Evolutionary conservation across 177 flowering plant species (phyloP), one percentile per base, ranked within the genome.

Genomic region (Tripterygium wilfordii): DNA sequence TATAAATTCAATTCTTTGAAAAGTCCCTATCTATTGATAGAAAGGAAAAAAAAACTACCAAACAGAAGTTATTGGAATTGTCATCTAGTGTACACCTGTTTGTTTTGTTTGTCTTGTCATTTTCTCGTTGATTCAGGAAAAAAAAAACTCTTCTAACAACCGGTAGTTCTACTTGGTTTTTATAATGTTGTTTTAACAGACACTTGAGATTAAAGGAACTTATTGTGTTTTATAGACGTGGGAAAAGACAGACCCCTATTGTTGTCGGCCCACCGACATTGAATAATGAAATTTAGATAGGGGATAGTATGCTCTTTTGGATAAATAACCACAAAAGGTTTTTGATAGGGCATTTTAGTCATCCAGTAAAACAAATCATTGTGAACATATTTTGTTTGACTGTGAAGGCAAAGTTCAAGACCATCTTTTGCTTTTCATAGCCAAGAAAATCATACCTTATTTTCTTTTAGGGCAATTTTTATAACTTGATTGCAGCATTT

Each of bases 191-290:
- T 53, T 49, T n/a, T n/a, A n/a, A n/a, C n/a, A n/a, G n/a, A n/a
- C n/a, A n/a, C n/a, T n/a, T n/a, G n/a, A n/a, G n/a, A n/a, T n/a
- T n/a, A n/a, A n/a, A n/a, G n/a, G n/a, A n/a, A n/a, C n/a, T n/a
- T n/a, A n/a, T n/a, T n/a, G n/a, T n/a, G n/a, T n/a, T n/a, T n/a
- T n/a, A n/a, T n/a, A n/a, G n/a, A n/a, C n/a, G n/a, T n/a, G n/a
- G 61, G 65, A 53, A 49, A 22, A 41, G 27, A 18, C 20, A 14
- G 27, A n/a, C 8, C 39, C 46, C 37, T 26, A 0, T 6, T 26
- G 45, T 38, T 56, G 60, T 61, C 53, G 47, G 65, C 45, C 53
- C 24, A 62, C 66, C 66, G 66, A 61, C 66, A 57, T 63, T 27
- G 10, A 36, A 29, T 18, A 20, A n/a, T 29, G 25, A 1, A 2